Percentiles rank a stretch among this genome's conserved stretches.
phyloP scores from a whole-genome alignment of 176 grass and related monocot genomes.

The Aegilops sharonensis region DNA sequence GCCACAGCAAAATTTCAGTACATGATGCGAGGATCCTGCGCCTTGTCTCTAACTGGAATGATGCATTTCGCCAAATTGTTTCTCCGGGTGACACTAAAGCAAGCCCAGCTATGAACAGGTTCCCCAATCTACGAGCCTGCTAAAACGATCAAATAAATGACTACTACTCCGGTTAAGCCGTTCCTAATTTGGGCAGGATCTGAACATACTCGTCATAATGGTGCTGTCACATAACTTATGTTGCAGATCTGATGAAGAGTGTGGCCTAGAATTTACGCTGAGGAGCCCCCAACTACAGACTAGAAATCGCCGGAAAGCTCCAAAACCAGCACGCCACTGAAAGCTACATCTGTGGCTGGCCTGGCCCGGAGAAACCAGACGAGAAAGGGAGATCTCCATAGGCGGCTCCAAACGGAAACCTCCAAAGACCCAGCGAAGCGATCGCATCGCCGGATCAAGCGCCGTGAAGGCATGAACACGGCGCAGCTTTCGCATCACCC shows the following conservation, averaged over 20 bases:
- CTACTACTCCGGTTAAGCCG: neutral
- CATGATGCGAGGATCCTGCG: neutral
- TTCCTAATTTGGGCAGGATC: neutral
- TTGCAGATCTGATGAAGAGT: constrained; percentile 18
- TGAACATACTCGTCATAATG: neutral
- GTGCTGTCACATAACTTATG: neutral
- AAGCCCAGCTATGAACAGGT: neutral
- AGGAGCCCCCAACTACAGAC: neutral
- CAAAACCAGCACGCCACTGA: neutral
- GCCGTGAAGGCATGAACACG: neutral
- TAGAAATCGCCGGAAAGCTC: constrained; percentile 4
- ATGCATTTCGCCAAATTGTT: neutral
- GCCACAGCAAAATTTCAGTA: neutral
- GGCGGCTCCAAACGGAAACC: neutral
- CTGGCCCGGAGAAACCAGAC: neutral
- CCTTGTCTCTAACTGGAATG: neutral
- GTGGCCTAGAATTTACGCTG: neutral
- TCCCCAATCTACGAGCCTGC: neutral
- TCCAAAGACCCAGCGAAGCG: neutral
- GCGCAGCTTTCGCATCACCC: neutral
- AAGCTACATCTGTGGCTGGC: neutral
- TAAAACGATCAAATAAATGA: neutral
- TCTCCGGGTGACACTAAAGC: neutral
- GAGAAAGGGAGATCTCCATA: neutral
- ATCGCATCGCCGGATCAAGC: constrained; percentile 6